These are phyloP conservation scores for Capniomyces stellatus DNA, from an alignment of 371 early-diverging fungal species.

Conservation along the genomic window DNA sequence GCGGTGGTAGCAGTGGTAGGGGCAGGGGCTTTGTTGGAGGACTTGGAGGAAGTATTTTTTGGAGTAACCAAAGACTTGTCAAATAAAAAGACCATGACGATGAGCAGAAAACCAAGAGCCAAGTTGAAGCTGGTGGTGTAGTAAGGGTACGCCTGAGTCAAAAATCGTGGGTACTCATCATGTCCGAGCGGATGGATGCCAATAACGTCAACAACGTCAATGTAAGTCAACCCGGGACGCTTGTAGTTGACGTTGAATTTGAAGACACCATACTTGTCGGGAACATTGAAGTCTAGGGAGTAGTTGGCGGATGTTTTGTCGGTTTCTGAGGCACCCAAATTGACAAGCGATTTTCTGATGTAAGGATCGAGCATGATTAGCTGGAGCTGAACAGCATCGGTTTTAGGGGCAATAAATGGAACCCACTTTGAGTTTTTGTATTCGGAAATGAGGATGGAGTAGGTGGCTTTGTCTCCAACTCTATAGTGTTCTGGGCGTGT, in stretches of 20 bases:
- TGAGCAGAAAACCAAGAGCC: constrained; percentile 50
- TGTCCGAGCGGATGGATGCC: constrained; percentile 81
- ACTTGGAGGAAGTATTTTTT: too few relatives aligned
- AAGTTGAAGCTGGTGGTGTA: constrained; percentile 65
- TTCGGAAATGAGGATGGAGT: constrained; percentile 56
- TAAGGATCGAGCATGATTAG: constrained; percentile 93
- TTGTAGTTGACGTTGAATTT: constrained; percentile 85
- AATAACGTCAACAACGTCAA: constrained; percentile 54
- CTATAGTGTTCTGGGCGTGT: constrained; percentile 40
- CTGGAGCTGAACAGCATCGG: constrained; percentile 69
- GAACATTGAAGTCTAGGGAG: constrained; percentile 41
- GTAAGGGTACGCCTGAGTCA: constrained; percentile 81
- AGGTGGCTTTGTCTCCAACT: constrained; percentile 75
- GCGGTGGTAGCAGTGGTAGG: too few relatives aligned
- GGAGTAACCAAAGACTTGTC: too few relatives aligned
- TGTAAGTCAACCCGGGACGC: constrained; percentile 52
- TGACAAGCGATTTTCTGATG: constrained; percentile 59
- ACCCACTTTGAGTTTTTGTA: constrained; percentile 63
- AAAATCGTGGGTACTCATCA: constrained; percentile 85
- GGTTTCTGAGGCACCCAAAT: constrained; percentile 14
- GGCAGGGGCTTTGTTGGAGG: too few relatives aligned
- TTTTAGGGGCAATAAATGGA: constrained; percentile 32
- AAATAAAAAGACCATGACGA: neutral
- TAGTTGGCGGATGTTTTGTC: constrained; percentile 4
- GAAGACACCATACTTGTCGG: constrained; percentile 91